Conservation (phyloP, 805 yeast species). For the Zygosaccharomyces siamensis region DNA sequence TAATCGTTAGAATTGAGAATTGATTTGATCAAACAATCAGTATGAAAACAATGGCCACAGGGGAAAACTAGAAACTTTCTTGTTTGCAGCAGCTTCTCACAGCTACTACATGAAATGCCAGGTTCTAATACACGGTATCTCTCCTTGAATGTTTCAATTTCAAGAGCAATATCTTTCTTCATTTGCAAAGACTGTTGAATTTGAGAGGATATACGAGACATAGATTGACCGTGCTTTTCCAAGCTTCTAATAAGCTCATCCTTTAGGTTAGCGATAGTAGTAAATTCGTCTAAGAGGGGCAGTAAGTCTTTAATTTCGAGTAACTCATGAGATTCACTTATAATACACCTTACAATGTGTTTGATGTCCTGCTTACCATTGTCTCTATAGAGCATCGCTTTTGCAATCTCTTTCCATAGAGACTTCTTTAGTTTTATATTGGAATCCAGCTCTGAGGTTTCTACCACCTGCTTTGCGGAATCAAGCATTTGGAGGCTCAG, state of each 20-base stretch:
- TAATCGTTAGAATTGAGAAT: constrained; percentile 62
- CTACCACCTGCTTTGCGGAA: constrained; percentile 25
- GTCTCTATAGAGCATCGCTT: constrained; percentile 29
- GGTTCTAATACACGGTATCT: constrained; percentile 69
- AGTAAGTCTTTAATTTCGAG: constrained; percentile 74
- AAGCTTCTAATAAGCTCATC: constrained; percentile 78
- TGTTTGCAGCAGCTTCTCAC: constrained; percentile 63
- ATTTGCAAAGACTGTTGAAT: constrained; percentile 69
- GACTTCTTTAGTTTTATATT: constrained; percentile 51
- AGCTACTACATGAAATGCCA: constrained; percentile 74
- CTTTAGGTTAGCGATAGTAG: constrained; percentile 75
- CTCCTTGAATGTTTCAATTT: constrained; percentile 49
- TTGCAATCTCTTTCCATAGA: constrained; percentile 64
- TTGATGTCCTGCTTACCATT: constrained; percentile 25
- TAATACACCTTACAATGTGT: constrained; percentile 34
- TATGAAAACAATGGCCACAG: constrained; percentile 85
- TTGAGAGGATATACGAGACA: constrained; percentile 62
- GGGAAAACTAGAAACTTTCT: constrained; percentile 79
- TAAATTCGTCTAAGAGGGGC: constrained; percentile 79
- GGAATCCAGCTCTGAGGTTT: constrained; percentile 34
- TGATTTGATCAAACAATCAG: constrained; percentile 71
- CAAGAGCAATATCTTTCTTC: constrained; percentile 52
- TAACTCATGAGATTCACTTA: constrained; percentile 43
- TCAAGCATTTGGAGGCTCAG: constrained; percentile 46
- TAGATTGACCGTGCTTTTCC: constrained; percentile 62